Evolutionary conservation across 1,139 yeast genomes (phyloP).

Genomic region (Nakaseomyces glabratus): DNA sequence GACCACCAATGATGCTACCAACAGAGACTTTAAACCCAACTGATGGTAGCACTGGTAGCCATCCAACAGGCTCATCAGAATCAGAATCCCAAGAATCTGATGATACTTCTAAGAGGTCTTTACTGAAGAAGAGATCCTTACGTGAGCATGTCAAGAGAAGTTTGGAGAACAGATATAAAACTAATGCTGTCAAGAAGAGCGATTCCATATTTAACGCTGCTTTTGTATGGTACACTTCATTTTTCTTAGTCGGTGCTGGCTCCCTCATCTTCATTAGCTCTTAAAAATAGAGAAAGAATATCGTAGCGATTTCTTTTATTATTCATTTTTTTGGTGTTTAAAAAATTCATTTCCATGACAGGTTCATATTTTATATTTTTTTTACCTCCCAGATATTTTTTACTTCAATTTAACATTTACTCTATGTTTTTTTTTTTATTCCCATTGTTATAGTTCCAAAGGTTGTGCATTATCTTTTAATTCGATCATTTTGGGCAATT

Average conservation of each 20-base stretch:
- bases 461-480: no score
- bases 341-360: no score
- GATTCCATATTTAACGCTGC: constrained; percentile 16
- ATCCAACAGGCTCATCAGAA: constrained; percentile 31
- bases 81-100: constrained; percentile 22
- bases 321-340: no score
- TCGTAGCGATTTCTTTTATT: no score
- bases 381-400: no score
- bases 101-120: constrained; percentile 21
- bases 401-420: no score
- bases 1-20: constrained; percentile 94
- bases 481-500: no score
- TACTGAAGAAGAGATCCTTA: constrained; percentile 31
- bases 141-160: constrained; percentile 53
- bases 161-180: constrained; percentile 69
- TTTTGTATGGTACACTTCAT: constrained; percentile 25
- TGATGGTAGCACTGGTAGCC: constrained; percentile 32
- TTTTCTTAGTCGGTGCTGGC: constrained; percentile 25
- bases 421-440: no score
- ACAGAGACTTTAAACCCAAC: constrained; percentile 88
- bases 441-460: no score
- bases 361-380: no score
- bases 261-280: constrained; percentile 22
- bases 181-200: constrained; percentile 44
- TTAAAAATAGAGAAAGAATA: no score